Percentiles rank a stretch among this genome's conserved stretches.
These are phyloP conservation scores for Coemansia sp. DNA, from an alignment of 192 early-diverging fungal species.

Conservation along the genomic window DNA sequence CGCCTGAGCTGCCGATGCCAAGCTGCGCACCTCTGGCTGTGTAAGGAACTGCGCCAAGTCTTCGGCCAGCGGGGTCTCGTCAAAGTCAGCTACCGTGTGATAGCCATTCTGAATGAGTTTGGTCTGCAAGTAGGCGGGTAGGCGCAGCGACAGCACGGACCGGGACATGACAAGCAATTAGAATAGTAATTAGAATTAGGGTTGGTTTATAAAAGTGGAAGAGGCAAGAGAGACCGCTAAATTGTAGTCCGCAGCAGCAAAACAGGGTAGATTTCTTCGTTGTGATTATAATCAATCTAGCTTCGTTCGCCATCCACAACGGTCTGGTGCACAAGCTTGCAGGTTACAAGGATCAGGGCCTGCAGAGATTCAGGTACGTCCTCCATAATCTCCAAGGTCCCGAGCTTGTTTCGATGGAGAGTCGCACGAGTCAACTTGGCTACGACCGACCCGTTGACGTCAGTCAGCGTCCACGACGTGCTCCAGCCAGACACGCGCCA, in stretches of 20 bases:
- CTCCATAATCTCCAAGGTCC: conserved; percentile 11
- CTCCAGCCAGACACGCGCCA: conserved; percentile 11
- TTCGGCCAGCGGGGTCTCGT: not conserved
- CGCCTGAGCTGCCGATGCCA: not conserved
- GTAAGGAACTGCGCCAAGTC: conserved; percentile 12
- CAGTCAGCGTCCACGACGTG: conserved; percentile 10
- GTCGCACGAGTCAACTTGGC: conserved; percentile 8
- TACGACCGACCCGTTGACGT: conserved; percentile 10
- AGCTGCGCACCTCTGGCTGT: not conserved
- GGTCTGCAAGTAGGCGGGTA: conserved; percentile 11
- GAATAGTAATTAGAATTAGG: not conserved
- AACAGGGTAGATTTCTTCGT: too few relatives aligned
- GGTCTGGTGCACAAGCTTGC: conserved; percentile 18
- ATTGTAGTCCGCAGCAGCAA: not conserved
- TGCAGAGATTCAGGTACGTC: conserved; percentile 15
- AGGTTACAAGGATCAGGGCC: conserved; percentile 9
- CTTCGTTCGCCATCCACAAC: not conserved
- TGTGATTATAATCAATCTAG: not conserved
- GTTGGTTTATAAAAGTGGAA: not conserved
- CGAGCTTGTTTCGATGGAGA: not conserved
- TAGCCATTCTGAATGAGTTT: conserved; percentile 27
- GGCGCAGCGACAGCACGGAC: conserved; percentile 23
- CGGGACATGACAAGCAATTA: conserved; percentile 16
- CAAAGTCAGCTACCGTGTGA: conserved; percentile 27
- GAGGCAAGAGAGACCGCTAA: not conserved